These are phyloP conservation scores for Sarocladium oryzae DNA, from an alignment of 2,329 filamentous ascomycete genomes.

Conservation along the genomic window DNA sequence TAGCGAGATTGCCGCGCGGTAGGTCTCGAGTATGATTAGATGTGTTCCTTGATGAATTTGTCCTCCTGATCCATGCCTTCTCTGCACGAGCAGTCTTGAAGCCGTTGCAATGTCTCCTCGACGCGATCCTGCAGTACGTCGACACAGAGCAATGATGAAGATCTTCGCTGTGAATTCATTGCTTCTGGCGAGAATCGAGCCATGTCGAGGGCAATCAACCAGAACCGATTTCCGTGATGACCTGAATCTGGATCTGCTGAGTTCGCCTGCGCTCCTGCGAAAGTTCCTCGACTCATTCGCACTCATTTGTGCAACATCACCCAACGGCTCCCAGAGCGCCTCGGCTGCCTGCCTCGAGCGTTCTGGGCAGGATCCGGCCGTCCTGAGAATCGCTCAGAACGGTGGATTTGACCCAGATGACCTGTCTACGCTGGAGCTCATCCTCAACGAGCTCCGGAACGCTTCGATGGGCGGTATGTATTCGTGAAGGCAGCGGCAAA, in stretches of 20 bases:
- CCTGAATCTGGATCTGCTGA: neutral
- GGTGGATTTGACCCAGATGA: neutral
- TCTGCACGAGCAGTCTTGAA: neutral
- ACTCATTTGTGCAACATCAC: neutral
- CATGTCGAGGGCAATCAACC: neutral
- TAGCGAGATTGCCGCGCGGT: neutral
- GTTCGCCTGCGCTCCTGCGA: neutral
- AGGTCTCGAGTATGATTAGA: neutral
- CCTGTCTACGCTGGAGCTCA: neutral
- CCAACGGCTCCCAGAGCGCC: neutral
- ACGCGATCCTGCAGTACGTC: too few relatives aligned
- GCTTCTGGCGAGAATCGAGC: neutral
- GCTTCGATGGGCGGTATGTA: neutral
- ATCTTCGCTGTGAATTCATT: neutral
- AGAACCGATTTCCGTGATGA: neutral
- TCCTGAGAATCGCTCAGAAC: neutral
- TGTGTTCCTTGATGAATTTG: too few relatives aligned
- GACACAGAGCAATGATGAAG: neutral
- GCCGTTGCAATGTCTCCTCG: too few relatives aligned
- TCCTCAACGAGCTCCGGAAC: neutral
- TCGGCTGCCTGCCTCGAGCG: neutral
- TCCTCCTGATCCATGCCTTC: too few relatives aligned
- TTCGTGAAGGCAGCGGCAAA: too few relatives aligned
- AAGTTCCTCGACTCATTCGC: slow-evolving; percentile 1
- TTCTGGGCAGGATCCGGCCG: neutral